These are phyloP conservation scores for Choiromyces venosus DNA, from an alignment of 495 filamentous ascomycete species.

Conservation along the genomic window DNA sequence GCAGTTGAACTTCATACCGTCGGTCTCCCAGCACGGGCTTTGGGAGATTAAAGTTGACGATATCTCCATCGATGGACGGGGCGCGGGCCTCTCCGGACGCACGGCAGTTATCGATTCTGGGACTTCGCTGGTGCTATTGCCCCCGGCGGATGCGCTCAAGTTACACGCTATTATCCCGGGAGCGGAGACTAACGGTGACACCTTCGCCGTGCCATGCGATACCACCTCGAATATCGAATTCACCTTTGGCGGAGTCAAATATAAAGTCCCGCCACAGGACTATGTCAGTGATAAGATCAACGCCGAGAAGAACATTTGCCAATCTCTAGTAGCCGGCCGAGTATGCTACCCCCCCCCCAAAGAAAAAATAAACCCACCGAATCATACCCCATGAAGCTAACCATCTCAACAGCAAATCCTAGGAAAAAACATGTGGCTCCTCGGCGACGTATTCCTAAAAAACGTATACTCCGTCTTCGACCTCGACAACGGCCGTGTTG, in stretches of 20 bases:
- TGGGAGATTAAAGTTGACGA: slow-evolving; percentile 70
- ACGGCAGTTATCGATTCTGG: slow-evolving; percentile 74
- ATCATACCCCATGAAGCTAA: background rate
- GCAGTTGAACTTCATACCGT: slow-evolving; percentile 57
- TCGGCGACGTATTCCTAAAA: slow-evolving; percentile 80
- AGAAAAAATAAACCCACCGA: background rate
- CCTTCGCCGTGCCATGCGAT: slow-evolving; percentile 65
- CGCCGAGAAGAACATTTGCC: slow-evolving; percentile 49
- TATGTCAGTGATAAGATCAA: slow-evolving; percentile 54
- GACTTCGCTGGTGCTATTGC: slow-evolving; percentile 67
- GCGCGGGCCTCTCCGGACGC: slow-evolving; percentile 49
- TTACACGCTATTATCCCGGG: slow-evolving; percentile 63
- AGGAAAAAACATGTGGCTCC: slow-evolving; percentile 56
- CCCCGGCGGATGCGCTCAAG: slow-evolving; percentile 56
- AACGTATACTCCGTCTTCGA: slow-evolving; percentile 89
- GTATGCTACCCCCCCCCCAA: slow-evolving; percentile 17
- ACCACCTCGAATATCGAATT: slow-evolving; percentile 53
- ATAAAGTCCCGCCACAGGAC: slow-evolving; percentile 60
- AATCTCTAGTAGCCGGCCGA: slow-evolving; percentile 33
- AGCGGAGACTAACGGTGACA: slow-evolving; percentile 50
- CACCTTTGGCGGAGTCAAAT: slow-evolving; percentile 55
- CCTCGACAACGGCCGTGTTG: slow-evolving; percentile 54
- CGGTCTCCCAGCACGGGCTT: slow-evolving; percentile 43
- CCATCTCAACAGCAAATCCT: slow-evolving; percentile 20
- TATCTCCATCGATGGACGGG: slow-evolving; percentile 54